phyloP scores from a whole-genome alignment of 257 asterid species.

The Capsicum chinense region DNA sequence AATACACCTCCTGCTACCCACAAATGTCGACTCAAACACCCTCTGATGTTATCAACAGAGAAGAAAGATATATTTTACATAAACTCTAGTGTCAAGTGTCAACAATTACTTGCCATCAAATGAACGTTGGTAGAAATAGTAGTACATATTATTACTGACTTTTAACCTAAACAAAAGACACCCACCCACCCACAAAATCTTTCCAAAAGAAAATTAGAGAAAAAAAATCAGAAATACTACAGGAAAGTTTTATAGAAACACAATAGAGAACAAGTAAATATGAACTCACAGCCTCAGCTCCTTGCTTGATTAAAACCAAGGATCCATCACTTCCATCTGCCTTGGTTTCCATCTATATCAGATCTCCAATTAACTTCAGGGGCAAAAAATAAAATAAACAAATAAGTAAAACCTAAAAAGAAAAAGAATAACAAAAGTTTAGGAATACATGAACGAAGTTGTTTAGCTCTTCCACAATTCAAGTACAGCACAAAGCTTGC shows the following conservation, averaged over 20 bases:
- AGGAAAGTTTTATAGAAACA: neutral
- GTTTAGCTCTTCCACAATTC: neutral
- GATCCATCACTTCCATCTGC: conserved; percentile 53
- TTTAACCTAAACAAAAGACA: neutral
- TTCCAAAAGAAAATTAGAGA: neutral
- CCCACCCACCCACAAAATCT: neutral
- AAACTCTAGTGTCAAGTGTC: neutral
- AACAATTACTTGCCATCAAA: conserved; percentile 11
- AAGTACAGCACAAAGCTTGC: neutral
- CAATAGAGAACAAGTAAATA: neutral
- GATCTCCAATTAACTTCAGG: neutral
- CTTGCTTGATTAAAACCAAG: conserved; percentile 71
- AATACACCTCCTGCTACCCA: conserved; percentile 70
- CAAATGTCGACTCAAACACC: conserved; percentile 77
- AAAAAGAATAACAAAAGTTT: neutral
- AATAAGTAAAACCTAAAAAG: neutral
- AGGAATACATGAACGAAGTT: neutral
- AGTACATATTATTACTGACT: neutral
- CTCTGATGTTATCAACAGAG: conserved; percentile 50
- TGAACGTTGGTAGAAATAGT: neutral
- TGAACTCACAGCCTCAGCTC: conserved; percentile 92
- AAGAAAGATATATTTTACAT: neutral
- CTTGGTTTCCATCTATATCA: conserved; percentile 48
- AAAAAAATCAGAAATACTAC: neutral
- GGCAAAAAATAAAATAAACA: conserved; percentile 1